Percentiles rank a stretch among this genome's conserved stretches.
Evolutionary conservation across 352 stramenopile species (phyloP).

Genomic region (Phytopythium kandeliae): DNA sequence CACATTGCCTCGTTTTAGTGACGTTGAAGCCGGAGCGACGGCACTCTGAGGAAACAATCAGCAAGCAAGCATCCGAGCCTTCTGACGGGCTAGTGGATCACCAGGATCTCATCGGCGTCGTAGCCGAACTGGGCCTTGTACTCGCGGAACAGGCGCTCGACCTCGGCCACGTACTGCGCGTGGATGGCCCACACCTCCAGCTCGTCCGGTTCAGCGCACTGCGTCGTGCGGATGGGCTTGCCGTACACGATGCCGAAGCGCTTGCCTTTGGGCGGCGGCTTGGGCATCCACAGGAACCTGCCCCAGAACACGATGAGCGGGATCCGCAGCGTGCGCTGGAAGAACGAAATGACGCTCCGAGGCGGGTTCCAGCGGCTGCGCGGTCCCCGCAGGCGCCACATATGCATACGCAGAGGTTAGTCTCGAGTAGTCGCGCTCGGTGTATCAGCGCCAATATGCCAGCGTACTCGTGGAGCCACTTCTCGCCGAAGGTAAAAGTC

Average conservation of each 20-base stretch:
- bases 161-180: constrained; percentile 18
- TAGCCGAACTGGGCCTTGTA: constrained; percentile 33
- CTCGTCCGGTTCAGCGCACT: constrained; percentile 16
- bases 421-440: neutral
- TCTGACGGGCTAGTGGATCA: constrained; percentile 18
- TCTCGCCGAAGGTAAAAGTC: constrained; percentile 45
- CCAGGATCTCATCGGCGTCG: constrained; percentile 23
- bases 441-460: neutral
- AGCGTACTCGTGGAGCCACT: constrained; percentile 47
- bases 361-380: constrained; percentile 26
- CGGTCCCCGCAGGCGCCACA: too few species aligned
- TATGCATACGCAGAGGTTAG: neutral
- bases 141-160: constrained; percentile 21
- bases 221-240: constrained; percentile 18
- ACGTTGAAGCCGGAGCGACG: constrained; percentile 6
- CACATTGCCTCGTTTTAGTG: neutral
- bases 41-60: too few species aligned
- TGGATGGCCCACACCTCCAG: constrained; percentile 20
- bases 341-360: constrained; percentile 15
- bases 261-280: constrained; percentile 20
- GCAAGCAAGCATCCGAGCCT: too few species aligned
- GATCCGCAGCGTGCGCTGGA: constrained; percentile 18
- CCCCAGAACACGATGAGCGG: constrained; percentile 33
- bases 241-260: constrained; percentile 31
- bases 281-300: constrained; percentile 30